phyloP scores from a whole-genome alignment of 495 filamentous ascomycete species.

The Penicillium pancosmium region DNA sequence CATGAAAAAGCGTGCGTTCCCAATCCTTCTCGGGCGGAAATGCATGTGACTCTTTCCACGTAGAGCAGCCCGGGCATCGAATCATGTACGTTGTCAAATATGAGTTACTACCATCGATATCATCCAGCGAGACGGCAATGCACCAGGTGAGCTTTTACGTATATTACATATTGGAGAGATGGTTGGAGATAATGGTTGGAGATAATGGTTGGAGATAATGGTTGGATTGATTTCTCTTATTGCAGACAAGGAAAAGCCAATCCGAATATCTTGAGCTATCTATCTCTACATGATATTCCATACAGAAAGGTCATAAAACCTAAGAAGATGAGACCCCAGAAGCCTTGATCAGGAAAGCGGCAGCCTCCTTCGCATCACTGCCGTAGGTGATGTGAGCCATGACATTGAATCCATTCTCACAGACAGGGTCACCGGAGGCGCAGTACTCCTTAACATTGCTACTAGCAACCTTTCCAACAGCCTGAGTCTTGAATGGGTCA shows the following conservation, averaged over 20 bases:
- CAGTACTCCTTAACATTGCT: slow-evolving; percentile 56
- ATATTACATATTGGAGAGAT: too few species aligned
- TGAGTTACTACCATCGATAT: neutral
- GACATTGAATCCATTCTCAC: slow-evolving; percentile 51
- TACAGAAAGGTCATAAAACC: neutral
- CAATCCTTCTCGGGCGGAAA: neutral
- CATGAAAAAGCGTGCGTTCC: neutral
- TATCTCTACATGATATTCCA: neutral
- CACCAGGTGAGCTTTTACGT: too few species aligned
- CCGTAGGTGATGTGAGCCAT: slow-evolving; percentile 58
- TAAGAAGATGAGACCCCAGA: slow-evolving; percentile 27
- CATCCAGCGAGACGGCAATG: neutral
- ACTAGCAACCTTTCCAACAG: slow-evolving; percentile 46
- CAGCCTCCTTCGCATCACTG: slow-evolving; percentile 47
- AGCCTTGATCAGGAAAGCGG: slow-evolving; percentile 46
- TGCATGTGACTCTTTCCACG: neutral
- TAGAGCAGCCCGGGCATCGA: neutral
- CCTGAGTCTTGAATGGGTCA: slow-evolving; percentile 53
- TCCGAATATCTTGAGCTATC: neutral
- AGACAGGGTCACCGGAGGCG: slow-evolving; percentile 57
- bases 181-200: neutral
- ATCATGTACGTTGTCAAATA: neutral
- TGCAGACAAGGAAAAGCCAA: neutral
- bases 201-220: neutral
- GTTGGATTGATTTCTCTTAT: neutral